Evolutionary conservation across 176 grass and related monocot genomes (phyloP), one percentile per base, ranked within the genome.

Genomic region (Ensete glaucum): DNA sequence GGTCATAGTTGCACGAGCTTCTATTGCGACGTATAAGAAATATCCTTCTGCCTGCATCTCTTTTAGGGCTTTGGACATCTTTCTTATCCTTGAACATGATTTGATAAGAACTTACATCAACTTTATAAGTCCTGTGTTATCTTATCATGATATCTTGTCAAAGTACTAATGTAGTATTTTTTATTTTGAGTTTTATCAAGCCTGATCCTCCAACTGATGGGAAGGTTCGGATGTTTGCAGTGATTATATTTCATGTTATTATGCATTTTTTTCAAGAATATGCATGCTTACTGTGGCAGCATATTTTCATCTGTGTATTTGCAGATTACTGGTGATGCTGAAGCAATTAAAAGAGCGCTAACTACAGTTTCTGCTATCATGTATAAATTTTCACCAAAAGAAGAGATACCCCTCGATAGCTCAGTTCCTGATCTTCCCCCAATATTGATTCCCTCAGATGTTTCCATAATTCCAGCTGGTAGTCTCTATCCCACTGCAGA

Each of bases 401-500:
- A 99, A 84, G 86, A 71, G 15, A 95, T 99, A 71, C 71, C 88
- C 81, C 86, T 99, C 48, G 88, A 99, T 77, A 85, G 85, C 85
- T 86, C 91, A 76, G 75, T 91, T 82, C 55, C 82, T 73, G 91
- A 94, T 54, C 73, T 76, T 78, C 72, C 76, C 76, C 78, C 88
- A 68, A 95, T 95, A 80, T 81, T 99, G 80, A 80, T 95, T 80
- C 91, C 91, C 60, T 91, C 96, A 62, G 91, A 95, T 67, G 73
- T 99, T 73, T 88, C 96, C 23, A 63, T 95, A 53, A 94, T 94
- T 74, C 76, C 90, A 43, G 77, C 86, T 73, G 87, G 86, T 59
- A 87, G 82, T 26, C 80, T 91, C 68, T 95, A 88, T 71, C 52
- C 84, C 7, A 62, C 65, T 53, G 64, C 77, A 76, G 90, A 93